Evolutionary conservation across 805 yeast genomes (phyloP), one percentile per base, ranked within the genome.

Genomic region (Starmerella stellata): DNA sequence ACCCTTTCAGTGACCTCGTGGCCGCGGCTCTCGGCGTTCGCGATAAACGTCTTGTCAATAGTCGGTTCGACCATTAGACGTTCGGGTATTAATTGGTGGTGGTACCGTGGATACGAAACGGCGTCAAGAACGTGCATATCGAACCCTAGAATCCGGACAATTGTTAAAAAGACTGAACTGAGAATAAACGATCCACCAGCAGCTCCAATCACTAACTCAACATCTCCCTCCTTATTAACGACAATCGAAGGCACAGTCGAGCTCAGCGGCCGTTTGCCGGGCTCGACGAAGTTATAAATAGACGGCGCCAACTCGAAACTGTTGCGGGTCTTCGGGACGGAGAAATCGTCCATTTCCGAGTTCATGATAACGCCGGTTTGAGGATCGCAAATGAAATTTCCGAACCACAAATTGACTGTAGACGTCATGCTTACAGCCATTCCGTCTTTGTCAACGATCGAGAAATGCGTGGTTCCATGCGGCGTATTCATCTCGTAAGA

Each of bases 311-410:
- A 66, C 20, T 75, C 78, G 58, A 83, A 87, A 14, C 82, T 76
- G 56, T 87, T 87, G 15, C 69, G 63, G 5, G 66, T 60, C 14
- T 69, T 63, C 1, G 90, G 83, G 24, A 70, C 63, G 7, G 93
- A 77, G 52, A 87, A 87, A 54, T 87, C 96, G 57, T 87, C 95
- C 95, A 87, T 85, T 56, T 87, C 82, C 49, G 81, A 74, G 59
- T 87, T 87, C 51, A 87, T 59, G 8, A 87, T 66, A 7, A 87
- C 62, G 2, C 95, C 96, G 0, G 96, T 85, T 1, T 43, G 55
- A 1, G 76, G 74, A 54, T 87, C 95, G 53, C 76, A 78, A 4
- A 87, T 76, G 48, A 73, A 53, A 11, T 90, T 74, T 1, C 98
- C 98, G 59, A 83, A 87, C 30, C 71, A 54, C 38, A 83, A 59